Conservation (phyloP, 1,284 basidiomycete species). For the Volvariella surrecta region DNA sequence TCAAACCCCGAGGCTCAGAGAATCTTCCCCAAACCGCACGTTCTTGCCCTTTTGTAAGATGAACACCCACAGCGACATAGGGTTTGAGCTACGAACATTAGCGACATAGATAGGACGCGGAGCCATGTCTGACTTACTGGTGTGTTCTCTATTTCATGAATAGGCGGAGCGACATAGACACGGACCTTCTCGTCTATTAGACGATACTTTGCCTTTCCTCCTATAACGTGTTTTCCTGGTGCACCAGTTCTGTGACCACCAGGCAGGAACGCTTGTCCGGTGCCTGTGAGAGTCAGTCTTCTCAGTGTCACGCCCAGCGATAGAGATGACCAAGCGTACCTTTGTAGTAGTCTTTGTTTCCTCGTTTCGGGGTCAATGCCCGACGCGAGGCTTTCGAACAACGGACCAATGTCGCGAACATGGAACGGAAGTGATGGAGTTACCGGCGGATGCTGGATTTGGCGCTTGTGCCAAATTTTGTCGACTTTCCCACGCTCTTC, state of each 20-base stretch:
- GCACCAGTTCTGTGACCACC: conserved; percentile 83
- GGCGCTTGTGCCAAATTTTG: neutral
- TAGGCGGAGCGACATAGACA: conserved; percentile 73
- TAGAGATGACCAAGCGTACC: conserved; percentile 35
- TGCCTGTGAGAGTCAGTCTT: conserved; percentile 44
- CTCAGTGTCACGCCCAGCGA: conserved; percentile 1
- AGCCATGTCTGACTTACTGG: conserved; percentile 40
- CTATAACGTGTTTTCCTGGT: conserved; percentile 73
- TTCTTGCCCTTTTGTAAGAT: conserved; percentile 24
- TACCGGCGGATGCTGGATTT: neutral
- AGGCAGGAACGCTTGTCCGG: conserved; percentile 72
- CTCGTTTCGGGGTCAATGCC: conserved; percentile 75
- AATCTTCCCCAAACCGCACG: conserved; percentile 27
- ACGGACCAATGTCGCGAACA: conserved; percentile 60
- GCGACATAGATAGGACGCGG: neutral
- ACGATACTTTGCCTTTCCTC: conserved; percentile 71
- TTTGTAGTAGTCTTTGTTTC: conserved; percentile 93
- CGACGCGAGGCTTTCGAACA: conserved; percentile 75
- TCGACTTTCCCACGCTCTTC: conserved; percentile 14
- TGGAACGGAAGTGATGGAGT: conserved; percentile 18
- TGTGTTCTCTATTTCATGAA: conserved; percentile 54
- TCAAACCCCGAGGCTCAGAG: conserved; percentile 25
- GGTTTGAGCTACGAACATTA: conserved; percentile 30
- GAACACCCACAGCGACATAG: conserved; percentile 31
- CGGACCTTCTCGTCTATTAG: conserved; percentile 77